Evolutionary conservation across 2,329 filamentous ascomycete genomes (phyloP), one percentile per base, ranked within the genome.

Genomic region (Trematosphaeria pertusa): DNA sequence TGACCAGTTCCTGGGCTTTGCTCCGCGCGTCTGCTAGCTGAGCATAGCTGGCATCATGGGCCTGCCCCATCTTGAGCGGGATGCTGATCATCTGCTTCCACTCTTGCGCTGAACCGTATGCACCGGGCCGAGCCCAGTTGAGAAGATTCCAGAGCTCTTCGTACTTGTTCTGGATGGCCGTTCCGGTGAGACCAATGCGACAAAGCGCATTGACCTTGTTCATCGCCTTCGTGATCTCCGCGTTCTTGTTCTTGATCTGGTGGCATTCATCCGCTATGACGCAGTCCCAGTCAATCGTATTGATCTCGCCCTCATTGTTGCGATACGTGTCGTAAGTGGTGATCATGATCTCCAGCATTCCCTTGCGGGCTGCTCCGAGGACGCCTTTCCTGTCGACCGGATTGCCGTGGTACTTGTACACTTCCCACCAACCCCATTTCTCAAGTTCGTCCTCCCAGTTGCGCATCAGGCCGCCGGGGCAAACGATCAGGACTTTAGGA

Each of bases 101-200:
- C 32, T 89, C 88, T 4, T 81, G 76, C 8, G 88, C 73, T 0
- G 85, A 82, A 0, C 86, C 85, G 53, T 88, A 81, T 30, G 72
- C 74, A 0, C 91, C 93, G 0, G 94, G 94, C 59, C 95, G 94
- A 0, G 91, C 92, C 94, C 94, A 99, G 67, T 99, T 96, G 2
- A 99, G 78, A 0, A 99, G 78, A 0, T 91, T 95, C 93, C 93
- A 99, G 1, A 99, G 80, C 70, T 99, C 94, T 66, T 97, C 91
- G 68, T 99, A 99, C 57, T 90, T 94, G 71, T 99, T 99, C 67
- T 99, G 94, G 34, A 99, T 97, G 0, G 93, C 93, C 0, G 94
- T 99, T 2, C 94, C 94, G 0, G 92, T 97, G 7, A 99, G 78
- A 0, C 94, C 94, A 50, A 99, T 92, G 24, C 94, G 84, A 65